Conservation (phyloP, 352 stramenopile species). For the Globisporangium alternatum region DNA sequence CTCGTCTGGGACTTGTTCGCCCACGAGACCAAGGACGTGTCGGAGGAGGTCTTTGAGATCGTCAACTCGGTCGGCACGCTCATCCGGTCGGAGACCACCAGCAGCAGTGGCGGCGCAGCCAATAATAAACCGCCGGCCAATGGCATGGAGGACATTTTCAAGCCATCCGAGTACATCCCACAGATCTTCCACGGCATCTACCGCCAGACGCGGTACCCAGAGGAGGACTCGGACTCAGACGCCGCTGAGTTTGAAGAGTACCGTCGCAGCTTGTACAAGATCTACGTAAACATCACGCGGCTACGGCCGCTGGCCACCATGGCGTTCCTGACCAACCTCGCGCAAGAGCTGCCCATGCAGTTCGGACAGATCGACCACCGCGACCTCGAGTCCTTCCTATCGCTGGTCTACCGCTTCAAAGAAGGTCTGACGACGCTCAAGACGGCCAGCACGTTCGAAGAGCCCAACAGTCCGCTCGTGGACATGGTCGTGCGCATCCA, state of each 20-base stretch:
- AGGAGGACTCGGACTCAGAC: constrained; percentile 73
- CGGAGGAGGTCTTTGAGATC: constrained; percentile 84
- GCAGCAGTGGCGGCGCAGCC: constrained; percentile 19
- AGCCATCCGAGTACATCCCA: constrained; percentile 67
- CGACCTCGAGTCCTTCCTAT: constrained; percentile 77
- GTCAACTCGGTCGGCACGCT: constrained; percentile 75
- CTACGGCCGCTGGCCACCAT: constrained; percentile 68
- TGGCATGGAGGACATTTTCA: constrained; percentile 55
- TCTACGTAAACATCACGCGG: constrained; percentile 86
- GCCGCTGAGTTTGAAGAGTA: constrained; percentile 85
- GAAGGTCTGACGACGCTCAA: constrained; percentile 74
- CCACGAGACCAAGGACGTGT: constrained; percentile 81
- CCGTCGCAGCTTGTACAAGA: constrained; percentile 78
- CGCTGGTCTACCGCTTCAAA: constrained; percentile 80
- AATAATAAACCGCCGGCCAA: constrained; percentile 11
- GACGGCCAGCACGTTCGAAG: constrained; percentile 54
- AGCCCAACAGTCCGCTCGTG: constrained; percentile 60
- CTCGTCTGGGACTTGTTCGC: constrained; percentile 81
- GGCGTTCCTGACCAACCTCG: constrained; percentile 59
- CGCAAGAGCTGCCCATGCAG: constrained; percentile 49
- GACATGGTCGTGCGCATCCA: constrained; percentile 72
- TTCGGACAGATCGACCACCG: constrained; percentile 53
- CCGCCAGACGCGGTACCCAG: constrained; percentile 74
- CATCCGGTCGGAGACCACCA: constrained; percentile 49
- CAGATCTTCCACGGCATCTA: constrained; percentile 85